Base-by-base conservation (phyloP, 179 eudicot genomes). In the Silene noctiflora region DNA sequence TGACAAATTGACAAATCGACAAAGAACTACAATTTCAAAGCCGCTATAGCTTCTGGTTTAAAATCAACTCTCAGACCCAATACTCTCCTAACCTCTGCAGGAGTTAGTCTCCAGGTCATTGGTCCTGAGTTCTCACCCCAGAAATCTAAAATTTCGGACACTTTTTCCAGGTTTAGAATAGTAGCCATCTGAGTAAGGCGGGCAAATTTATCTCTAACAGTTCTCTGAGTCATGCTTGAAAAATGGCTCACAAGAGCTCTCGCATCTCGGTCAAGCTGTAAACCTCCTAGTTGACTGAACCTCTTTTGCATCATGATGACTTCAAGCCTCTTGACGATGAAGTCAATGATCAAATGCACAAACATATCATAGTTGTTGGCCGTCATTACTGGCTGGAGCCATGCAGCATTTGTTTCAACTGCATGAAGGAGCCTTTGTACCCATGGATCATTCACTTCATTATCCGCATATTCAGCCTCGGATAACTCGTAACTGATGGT, bases 71-170 rank as follows among this genome's bases (percentile, higher is more conserved):
- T 85, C 81, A 90, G 80, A 76, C 97, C 89, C 85, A 91, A 84
- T 67, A 94, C 97, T 77, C 98, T 88, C 84, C 97, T 86, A 24
- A 94, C 98, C 86, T 90, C 97, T 35, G 98, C 97, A 53, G 97
- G 98, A 71, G 98, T 90, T 17, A 94, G 79, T 76, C 97, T 84
- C 98, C 98, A 94, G 22, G 98, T 94, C 98, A 94, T 94, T 70
- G 98, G 98, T 78, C 98, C 97, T 1, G 98, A 89, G 81, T 91
- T 91, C 84, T 94, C 97, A 24, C 96, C 98, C 98, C 97, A 90
- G 88, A 91, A 94, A 85, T 94, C 98, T 78, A 94, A 85, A 84
- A 94, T 94, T 86, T 94, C 98, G 24, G 96, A 91, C 2, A 91
- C 98, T 84, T 94, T 94, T 75, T 94, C 98, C 78, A 94, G 80